Evolutionary conservation across 495 filamentous ascomycete genomes (phyloP).

Genomic region (Pseudomonodictys pantanalensis): DNA sequence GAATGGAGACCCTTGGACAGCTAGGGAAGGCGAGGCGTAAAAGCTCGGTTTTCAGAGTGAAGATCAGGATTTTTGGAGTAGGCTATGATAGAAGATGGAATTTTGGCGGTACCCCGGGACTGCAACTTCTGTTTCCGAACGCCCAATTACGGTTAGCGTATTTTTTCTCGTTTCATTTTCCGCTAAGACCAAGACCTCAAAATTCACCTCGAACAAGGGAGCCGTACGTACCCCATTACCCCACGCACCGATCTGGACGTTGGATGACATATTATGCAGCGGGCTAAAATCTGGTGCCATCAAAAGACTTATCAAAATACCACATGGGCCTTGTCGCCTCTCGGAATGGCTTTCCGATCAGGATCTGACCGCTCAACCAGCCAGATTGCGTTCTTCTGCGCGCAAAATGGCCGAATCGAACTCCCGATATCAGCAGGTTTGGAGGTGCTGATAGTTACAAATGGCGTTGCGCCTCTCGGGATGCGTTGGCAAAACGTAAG

Average conservation of each 20-base stretch:
- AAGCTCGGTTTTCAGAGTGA: background rate
- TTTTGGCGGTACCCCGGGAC: no score
- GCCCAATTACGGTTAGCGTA: no score
- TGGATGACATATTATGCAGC: background rate
- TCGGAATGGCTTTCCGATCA: no score
- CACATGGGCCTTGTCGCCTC: no score
- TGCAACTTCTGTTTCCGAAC: no score
- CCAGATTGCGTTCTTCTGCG: background rate
- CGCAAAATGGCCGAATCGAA: background rate
- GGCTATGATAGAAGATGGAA: no score
- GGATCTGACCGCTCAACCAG: background rate
- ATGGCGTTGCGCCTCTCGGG: conserved; percentile 4
- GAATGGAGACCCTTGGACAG: conserved; percentile 6
- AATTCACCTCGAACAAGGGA: no score
- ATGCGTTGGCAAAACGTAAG: conserved; percentile 33
- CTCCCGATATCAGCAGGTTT: background rate
- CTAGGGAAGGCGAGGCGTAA: background rate
- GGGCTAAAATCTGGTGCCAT: background rate
- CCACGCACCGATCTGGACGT: conserved; percentile 13
- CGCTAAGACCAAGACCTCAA: no score
- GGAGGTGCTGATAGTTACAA: background rate
- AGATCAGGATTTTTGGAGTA: no score
- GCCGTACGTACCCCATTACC: conserved; percentile 8
- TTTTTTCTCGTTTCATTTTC: no score
- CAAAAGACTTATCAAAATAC: no score